Percentiles rank a stretch among this genome's conserved stretches.
Conservation (phyloP, 768 basidiomycete species). For the Epithele typhae region DNA sequence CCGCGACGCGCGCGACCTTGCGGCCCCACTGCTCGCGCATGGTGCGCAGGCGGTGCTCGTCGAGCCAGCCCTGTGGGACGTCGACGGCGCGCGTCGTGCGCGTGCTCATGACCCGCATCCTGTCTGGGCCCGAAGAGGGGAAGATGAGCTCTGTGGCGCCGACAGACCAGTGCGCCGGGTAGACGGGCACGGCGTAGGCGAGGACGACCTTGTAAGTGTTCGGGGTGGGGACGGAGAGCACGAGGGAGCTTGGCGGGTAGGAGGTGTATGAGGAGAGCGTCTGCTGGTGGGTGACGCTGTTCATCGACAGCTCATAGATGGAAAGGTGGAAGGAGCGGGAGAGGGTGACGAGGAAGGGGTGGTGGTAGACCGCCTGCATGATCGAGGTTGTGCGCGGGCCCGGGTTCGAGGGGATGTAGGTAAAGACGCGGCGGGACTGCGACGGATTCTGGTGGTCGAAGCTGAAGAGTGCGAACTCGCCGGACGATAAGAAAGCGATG, state of each 20-base stretch:
- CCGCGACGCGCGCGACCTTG: conserved; percentile 66
- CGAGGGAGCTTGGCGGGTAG: conserved; percentile 74
- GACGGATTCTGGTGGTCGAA: conserved; percentile 44
- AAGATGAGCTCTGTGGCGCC: conserved; percentile 77
- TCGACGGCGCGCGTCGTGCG: conserved; percentile 69
- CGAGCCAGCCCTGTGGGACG: conserved; percentile 67
- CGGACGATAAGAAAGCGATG: conserved; percentile 60
- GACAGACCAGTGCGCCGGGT: conserved; percentile 76
- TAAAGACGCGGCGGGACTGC: conserved; percentile 35
- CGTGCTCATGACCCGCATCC: conserved; percentile 50
- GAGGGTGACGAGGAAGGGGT: conserved; percentile 71
- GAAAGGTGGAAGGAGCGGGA: conserved; percentile 64
- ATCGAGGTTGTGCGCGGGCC: conserved; percentile 41
- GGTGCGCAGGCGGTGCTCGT: conserved; percentile 52
- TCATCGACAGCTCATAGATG: conserved; percentile 63
- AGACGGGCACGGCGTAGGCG: conserved; percentile 73
- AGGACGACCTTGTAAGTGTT: conserved; percentile 67
- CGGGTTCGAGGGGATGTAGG: conserved; percentile 42
- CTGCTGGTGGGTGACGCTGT: conserved; percentile 51
- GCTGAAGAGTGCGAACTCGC: conserved; percentile 59
- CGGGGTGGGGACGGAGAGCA: conserved; percentile 61
- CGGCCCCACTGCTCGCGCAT: conserved; percentile 79
- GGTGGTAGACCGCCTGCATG: conserved; percentile 69
- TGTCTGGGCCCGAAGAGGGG: conserved; percentile 15
- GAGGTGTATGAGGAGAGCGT: conserved; percentile 75